Conservation (phyloP, 371 early-diverging fungal species). For the Mucor saturninus region DNA sequence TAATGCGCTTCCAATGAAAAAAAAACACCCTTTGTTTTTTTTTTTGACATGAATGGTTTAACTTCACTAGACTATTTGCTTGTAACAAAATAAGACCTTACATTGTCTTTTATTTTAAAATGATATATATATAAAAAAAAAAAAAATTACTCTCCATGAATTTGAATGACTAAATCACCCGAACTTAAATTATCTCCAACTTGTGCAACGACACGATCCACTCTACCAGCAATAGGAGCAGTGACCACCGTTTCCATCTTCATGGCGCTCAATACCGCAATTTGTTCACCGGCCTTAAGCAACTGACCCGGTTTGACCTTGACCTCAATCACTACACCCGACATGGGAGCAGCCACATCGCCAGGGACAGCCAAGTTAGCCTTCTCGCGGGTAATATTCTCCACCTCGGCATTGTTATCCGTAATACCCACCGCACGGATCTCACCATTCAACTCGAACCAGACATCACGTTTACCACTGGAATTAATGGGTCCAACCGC, state of each 20-base stretch:
- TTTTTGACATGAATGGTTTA: no score
- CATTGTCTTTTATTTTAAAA: no score
- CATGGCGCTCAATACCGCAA: conserved; percentile 92
- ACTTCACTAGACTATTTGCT: no score
- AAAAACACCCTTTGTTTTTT: no score
- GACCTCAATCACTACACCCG: conserved; percentile 90
- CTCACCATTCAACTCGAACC: conserved; percentile 94
- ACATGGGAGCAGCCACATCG: conserved; percentile 92
- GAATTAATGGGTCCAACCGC: conserved; percentile 82
- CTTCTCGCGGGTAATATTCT: conserved; percentile 71
- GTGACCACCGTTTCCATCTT: conserved; percentile 97
- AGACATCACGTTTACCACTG: conserved; percentile 87
- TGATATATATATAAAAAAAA: no score
- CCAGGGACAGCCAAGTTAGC: conserved; percentile 77
- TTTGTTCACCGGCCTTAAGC: conserved; percentile 87
- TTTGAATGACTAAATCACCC: conserved; percentile 71
- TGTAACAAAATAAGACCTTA: no score
- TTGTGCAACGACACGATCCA: conserved; percentile 70
- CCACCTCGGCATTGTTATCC: conserved; percentile 65
- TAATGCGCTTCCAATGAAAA: no score
- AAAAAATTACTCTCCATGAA: no score
- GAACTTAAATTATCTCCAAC: conserved; percentile 78
- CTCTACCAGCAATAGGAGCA: conserved; percentile 77
- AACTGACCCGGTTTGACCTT: conserved; percentile 76
- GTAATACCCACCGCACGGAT: conserved; percentile 80